These are phyloP conservation scores for Pistacia vera DNA, from an alignment of 345 rosid species.

Conservation along the genomic window DNA sequence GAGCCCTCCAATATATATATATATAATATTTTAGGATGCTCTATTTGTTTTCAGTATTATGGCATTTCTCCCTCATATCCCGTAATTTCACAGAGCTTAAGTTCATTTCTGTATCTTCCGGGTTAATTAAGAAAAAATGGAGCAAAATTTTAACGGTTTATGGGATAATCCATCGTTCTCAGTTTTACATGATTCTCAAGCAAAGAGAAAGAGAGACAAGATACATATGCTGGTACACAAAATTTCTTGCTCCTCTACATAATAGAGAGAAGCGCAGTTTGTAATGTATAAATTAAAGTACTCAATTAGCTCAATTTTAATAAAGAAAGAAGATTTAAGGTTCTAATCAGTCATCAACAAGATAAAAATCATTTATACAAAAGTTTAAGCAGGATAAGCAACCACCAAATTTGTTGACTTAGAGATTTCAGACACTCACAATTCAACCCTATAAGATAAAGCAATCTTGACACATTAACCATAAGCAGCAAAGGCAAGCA, in stretches of 20 bases:
- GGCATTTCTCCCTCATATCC: neutral
- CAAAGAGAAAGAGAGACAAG: neutral
- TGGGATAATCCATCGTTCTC: neutral
- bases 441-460: neutral
- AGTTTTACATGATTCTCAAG: neutral
- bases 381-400: neutral
- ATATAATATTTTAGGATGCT: neutral
- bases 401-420: neutral
- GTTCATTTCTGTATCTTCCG: neutral
- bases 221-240: neutral
- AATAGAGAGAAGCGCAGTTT: neutral
- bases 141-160: neutral
- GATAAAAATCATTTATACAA: neutral
- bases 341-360: neutral
- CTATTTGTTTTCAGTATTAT: neutral
- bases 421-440: neutral
- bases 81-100: neutral
- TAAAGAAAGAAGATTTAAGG: neutral
- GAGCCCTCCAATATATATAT: neutral
- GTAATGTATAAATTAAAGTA: neutral
- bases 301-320: neutral
- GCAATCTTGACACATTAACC: conserved; percentile 1
- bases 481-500: neutral
- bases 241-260: neutral
- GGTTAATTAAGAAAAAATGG: neutral